Percentiles rank a stretch among this genome's conserved stretches.
phyloP scores from a whole-genome alignment of 1,284 basidiomycete genomes.

The Trichosporon asahii region DNA sequence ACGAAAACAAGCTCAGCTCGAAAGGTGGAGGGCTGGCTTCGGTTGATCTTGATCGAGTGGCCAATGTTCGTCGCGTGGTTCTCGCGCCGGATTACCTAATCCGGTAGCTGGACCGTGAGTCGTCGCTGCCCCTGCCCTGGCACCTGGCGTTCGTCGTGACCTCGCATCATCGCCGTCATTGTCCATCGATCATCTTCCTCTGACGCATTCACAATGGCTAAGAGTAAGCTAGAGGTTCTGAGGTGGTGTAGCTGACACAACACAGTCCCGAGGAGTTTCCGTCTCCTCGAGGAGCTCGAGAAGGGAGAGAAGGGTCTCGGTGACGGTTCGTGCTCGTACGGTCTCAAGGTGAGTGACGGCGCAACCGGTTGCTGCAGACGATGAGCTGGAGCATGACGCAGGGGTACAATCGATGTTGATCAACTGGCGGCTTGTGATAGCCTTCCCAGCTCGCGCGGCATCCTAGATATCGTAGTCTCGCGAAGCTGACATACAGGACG shows the following conservation, averaged over 20 bases:
- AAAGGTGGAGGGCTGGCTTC: not conserved
- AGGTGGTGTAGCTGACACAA: not conserved
- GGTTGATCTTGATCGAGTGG: not conserved
- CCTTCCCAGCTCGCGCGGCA: not conserved
- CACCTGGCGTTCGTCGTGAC: not conserved
- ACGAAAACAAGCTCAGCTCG: not conserved
- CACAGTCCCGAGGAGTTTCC: slow-evolving; percentile 93
- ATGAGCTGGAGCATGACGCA: not conserved
- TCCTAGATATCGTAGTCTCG: not conserved
- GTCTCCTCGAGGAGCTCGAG: slow-evolving; percentile 94
- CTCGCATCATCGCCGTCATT: not conserved
- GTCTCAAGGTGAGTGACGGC: slow-evolving; percentile 60
- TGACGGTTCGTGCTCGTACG: slow-evolving; percentile 94
- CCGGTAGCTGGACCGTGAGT: not conserved
- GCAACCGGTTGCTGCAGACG: not conserved
- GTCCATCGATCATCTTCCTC: not conserved
- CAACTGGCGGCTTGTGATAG: too few species aligned
- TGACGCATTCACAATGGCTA: slow-evolving; percentile 7
- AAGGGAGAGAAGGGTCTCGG: slow-evolving; percentile 99
- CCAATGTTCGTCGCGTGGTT: slow-evolving; percentile 3
- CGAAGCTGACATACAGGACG: slow-evolving; percentile 55
- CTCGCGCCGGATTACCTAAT: not conserved
- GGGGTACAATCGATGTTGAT: too few species aligned
- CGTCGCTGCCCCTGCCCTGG: not conserved
- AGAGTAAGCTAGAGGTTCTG: not conserved